phyloP scores from a whole-genome alignment of 1,284 basidiomycete genomes.

The Retiboletus flavoniger region DNA sequence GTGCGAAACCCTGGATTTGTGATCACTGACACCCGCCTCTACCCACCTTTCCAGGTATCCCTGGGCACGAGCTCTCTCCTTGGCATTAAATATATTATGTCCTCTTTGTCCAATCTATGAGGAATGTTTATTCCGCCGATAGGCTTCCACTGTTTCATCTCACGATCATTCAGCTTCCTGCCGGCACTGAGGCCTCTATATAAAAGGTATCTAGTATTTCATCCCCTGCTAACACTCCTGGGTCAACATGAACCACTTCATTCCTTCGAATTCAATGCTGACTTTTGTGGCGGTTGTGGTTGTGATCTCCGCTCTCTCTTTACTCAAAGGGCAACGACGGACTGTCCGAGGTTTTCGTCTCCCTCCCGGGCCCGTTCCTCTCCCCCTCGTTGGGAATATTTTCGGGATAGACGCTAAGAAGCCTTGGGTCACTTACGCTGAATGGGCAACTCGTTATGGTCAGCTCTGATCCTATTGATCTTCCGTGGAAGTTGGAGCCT shows the following conservation, averaged over 20 bases:
- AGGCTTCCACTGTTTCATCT: background rate
- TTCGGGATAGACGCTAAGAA: constrained; percentile 20
- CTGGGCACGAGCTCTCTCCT: no score
- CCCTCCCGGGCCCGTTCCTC: constrained; percentile 23
- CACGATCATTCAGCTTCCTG: background rate
- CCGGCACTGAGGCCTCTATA: background rate
- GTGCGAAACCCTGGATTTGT: background rate
- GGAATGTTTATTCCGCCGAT: background rate
- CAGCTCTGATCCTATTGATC: background rate
- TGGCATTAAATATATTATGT: no score
- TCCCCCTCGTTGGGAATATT: constrained; percentile 25
- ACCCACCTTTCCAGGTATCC: no score
- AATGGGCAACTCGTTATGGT: constrained; percentile 26
- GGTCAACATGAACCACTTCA: constrained; percentile 2
- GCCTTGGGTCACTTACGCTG: constrained; percentile 24
- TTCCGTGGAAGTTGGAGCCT: no score
- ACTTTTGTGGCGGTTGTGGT: background rate
- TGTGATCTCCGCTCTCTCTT: background rate
- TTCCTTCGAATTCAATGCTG: background rate
- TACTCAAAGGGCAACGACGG: constrained; percentile 11
- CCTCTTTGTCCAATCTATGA: background rate
- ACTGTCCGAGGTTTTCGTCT: constrained; percentile 4
- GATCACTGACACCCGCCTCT: no score
- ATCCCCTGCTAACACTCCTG: background rate
- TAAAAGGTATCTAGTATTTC: background rate